Conservation (phyloP, 164 flowering plant genomes). For the Euptelea pleiosperma region DNA sequence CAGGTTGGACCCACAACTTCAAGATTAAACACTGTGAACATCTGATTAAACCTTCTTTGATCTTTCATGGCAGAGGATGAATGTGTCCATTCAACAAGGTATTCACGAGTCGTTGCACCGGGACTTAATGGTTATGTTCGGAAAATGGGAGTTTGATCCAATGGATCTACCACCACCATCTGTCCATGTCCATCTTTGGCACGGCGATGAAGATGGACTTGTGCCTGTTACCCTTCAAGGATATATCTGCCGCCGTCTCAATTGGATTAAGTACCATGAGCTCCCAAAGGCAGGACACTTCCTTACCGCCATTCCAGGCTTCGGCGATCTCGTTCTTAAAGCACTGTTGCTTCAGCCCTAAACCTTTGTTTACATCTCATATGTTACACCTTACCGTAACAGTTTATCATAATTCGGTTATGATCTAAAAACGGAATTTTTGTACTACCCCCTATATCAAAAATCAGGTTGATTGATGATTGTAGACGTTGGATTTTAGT, state of each 20-base stretch:
- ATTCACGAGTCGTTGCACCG: constrained; percentile 6
- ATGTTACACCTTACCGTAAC: no score
- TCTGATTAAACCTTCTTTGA: no score
- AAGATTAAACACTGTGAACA: no score
- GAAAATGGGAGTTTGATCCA: constrained; percentile 15
- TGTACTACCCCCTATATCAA: no score
- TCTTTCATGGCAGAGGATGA: no score
- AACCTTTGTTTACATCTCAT: not conserved
- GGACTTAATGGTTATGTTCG: constrained; percentile 16
- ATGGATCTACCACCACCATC: constrained; percentile 7
- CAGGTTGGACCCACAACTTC: no score
- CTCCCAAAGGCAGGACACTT: constrained; percentile 8
- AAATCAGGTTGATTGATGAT: no score
- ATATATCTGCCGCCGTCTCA: constrained; percentile 1
- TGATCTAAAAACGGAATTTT: no score
- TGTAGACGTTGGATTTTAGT: no score
- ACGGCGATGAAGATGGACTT: constrained; percentile 12
- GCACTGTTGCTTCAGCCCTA: not conserved
- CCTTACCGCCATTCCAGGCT: constrained; percentile 4
- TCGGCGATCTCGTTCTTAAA: not conserved
- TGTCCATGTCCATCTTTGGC: constrained; percentile 12
- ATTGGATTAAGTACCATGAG: constrained; percentile 18
- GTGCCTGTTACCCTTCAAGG: constrained; percentile 11
- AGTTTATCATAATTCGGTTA: no score
- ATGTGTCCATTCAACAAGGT: constrained; percentile 13